Percentiles rank a stretch among this genome's conserved stretches.
These are phyloP conservation scores for Dipodascus geniculatus DNA, from an alignment of 805 yeast species.

Conservation along the genomic window DNA sequence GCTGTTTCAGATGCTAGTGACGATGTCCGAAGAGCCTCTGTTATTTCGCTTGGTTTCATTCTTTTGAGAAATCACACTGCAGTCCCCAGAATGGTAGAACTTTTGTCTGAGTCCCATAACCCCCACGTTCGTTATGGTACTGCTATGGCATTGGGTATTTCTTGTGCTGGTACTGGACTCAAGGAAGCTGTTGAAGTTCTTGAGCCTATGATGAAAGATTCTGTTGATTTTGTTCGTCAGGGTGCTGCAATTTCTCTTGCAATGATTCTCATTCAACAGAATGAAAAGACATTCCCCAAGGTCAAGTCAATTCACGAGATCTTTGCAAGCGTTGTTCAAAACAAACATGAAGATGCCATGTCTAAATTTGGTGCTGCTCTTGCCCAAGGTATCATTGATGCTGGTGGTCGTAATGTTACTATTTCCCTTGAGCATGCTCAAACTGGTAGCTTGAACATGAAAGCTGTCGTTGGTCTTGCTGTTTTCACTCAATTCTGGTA, in stretches of 20 bases:
- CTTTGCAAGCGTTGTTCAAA: slow-evolving; percentile 62
- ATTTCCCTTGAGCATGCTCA: slow-evolving; percentile 79
- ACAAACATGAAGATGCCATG: slow-evolving; percentile 90
- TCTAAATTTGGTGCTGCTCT: slow-evolving; percentile 96
- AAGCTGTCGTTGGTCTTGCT: slow-evolving; percentile 85
- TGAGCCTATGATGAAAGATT: slow-evolving; percentile 85
- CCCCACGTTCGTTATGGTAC: slow-evolving; percentile 98
- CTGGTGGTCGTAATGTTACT: slow-evolving; percentile 97
- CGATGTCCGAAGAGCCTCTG: slow-evolving; percentile 94
- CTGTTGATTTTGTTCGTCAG: slow-evolving; percentile 95
- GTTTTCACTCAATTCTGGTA: slow-evolving; percentile 93
- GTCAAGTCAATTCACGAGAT: slow-evolving; percentile 66
- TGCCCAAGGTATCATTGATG: slow-evolving; percentile 96
- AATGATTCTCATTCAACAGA: slow-evolving; percentile 80
- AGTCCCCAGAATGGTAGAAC: slow-evolving; percentile 89
- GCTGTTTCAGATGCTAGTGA: slow-evolving; percentile 96
- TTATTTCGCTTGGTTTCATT: slow-evolving; percentile 81
- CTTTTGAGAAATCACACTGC: slow-evolving; percentile 83
- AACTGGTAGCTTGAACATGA: slow-evolving; percentile 80
- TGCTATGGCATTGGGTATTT: slow-evolving; percentile 91
- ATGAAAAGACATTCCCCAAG: slow-evolving; percentile 70
- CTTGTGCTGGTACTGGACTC: slow-evolving; percentile 91
- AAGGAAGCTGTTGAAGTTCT: slow-evolving; percentile 83
- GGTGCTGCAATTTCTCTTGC: slow-evolving; percentile 91
- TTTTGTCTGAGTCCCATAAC: slow-evolving; percentile 86